These are phyloP conservation scores for Fusarium setosum DNA, from an alignment of 2,329 filamentous ascomycete genomes.

Conservation along the genomic window DNA sequence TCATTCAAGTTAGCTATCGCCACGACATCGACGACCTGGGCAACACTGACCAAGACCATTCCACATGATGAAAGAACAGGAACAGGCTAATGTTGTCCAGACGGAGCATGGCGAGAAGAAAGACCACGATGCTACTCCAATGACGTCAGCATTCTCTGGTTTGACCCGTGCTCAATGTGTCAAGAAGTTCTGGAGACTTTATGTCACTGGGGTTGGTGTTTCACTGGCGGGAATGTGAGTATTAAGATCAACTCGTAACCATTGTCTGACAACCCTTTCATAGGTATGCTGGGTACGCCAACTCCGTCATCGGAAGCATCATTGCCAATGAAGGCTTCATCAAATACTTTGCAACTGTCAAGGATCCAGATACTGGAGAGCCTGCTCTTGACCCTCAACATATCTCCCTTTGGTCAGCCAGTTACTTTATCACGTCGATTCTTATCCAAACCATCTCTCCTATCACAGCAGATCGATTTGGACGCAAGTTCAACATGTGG, in stretches of 20 bases:
- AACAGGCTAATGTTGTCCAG: neutral
- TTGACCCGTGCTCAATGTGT: constrained; percentile 10
- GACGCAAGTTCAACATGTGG: constrained; percentile 24
- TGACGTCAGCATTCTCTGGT: constrained; percentile 11
- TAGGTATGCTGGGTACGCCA: constrained; percentile 13
- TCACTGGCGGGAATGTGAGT: constrained; percentile 20
- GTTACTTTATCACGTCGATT: constrained; percentile 14
- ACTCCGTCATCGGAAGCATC: constrained; percentile 18
- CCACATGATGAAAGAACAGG: neutral
- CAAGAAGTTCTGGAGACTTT: constrained; percentile 19
- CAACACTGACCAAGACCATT: no score
- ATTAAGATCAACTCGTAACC: neutral
- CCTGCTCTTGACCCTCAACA: constrained; percentile 11
- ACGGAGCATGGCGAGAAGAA: neutral
- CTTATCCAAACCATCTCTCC: constrained; percentile 12
- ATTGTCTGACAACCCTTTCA: neutral
- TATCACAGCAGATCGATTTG: constrained; percentile 7
- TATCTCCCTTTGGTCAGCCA: constrained; percentile 19
- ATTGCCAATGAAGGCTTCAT: constrained; percentile 22
- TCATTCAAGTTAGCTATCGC: neutral
- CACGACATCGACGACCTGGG: no score
- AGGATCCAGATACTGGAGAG: constrained; percentile 14
- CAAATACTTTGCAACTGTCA: constrained; percentile 15
- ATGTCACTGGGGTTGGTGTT: constrained; percentile 9
- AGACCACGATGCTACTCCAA: neutral